These are phyloP conservation scores for Saccharomycopsis phalli DNA, from an alignment of 1,139 yeast species.

Conservation along the genomic window DNA sequence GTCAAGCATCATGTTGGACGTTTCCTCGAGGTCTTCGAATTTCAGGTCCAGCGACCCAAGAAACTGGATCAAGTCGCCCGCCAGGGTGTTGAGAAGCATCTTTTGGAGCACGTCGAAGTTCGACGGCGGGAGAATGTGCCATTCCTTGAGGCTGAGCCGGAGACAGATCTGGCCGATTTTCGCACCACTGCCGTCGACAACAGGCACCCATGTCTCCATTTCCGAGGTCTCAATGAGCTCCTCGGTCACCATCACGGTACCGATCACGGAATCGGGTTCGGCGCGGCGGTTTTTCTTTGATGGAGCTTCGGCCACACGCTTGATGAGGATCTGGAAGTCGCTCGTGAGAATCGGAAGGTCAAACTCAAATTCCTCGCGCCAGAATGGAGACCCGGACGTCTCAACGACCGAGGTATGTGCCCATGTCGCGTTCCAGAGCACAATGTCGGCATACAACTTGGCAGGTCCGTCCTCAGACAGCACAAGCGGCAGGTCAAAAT, in stretches of 20 bases:
- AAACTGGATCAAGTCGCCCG: conserved; percentile 41
- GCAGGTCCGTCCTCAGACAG: conserved; percentile 5
- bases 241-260: conserved; percentile 49
- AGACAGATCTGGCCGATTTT: conserved; percentile 51
- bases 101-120: conserved; percentile 55
- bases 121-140: conserved; percentile 50
- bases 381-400: conserved; percentile 46
- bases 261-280: conserved; percentile 30
- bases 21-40: conserved; percentile 43
- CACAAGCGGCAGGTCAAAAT: conserved; percentile 28
- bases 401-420: conserved; percentile 56
- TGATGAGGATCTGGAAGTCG: conserved; percentile 44
- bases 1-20: conserved; percentile 49
- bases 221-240: conserved; percentile 34
- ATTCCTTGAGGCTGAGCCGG: conserved; percentile 44
- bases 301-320: conserved; percentile 28
- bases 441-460: conserved; percentile 48
- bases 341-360: conserved; percentile 49
- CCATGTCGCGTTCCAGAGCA: conserved; percentile 64
- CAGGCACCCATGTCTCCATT: conserved; percentile 30
- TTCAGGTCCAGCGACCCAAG: conserved; percentile 30
- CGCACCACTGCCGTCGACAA: conserved; percentile 23
- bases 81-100: conserved; percentile 43
- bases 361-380: conserved; percentile 60
- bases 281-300: conserved; percentile 23